Conservation (phyloP, 441 rosid genomes). For the Adansonia grandidieri region DNA sequence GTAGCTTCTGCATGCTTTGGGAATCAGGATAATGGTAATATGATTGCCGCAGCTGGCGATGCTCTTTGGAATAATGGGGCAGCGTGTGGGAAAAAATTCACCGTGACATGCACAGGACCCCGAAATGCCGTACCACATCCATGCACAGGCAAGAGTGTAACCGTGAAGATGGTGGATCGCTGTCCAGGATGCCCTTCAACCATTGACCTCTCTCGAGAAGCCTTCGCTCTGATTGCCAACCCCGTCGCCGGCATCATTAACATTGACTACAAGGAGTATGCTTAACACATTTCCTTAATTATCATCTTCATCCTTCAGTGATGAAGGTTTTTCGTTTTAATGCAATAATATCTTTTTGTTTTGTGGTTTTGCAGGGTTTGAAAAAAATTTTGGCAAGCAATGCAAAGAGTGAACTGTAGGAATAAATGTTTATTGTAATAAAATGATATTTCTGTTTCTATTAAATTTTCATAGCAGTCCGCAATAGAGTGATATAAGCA, state of each 20-base stretch:
- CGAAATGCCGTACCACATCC: constrained; percentile 34
- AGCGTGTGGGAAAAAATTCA: constrained; percentile 34
- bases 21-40: neutral
- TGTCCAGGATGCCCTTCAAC: constrained; percentile 28
- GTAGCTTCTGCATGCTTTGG: constrained; percentile 35
- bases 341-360: neutral
- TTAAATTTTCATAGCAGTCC: neutral
- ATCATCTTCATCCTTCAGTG: neutral
- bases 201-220: constrained; percentile 31
- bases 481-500: neutral
- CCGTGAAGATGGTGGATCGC: constrained; percentile 31
- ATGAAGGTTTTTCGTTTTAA: neutral
- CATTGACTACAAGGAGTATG: constrained; percentile 33
- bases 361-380: neutral
- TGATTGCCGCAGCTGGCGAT: constrained; percentile 35
- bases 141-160: constrained; percentile 34
- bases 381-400: neutral
- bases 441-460: neutral
- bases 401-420: neutral
- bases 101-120: constrained; percentile 33
- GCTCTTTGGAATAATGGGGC: constrained; percentile 36
- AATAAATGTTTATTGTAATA: neutral
- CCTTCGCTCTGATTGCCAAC: constrained; percentile 38
- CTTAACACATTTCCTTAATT: neutral
- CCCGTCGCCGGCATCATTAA: constrained; percentile 34